phyloP scores from a whole-genome alignment of 306 rosid species.

The Cucumis melo region DNA sequence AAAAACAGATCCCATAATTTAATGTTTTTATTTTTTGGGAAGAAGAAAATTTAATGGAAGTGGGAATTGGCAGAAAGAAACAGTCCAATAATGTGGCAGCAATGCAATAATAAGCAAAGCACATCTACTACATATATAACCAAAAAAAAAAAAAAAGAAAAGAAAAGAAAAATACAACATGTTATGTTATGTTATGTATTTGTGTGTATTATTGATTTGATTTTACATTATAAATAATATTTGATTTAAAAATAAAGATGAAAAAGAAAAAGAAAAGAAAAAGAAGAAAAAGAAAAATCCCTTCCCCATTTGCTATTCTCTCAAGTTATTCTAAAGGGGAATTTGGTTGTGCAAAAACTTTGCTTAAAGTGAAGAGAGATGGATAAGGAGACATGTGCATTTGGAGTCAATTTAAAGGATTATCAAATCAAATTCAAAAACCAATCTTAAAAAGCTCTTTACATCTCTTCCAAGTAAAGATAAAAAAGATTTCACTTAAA shows the following conservation, averaged over 20 bases:
- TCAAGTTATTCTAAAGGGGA: not conserved
- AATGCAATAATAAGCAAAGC: not conserved
- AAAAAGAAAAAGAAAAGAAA: not conserved
- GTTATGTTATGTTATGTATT: not conserved
- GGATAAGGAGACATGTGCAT: not conserved
- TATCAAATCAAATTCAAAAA: not conserved
- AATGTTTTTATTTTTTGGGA: not conserved
- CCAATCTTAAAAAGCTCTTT: not conserved
- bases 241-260: not conserved
- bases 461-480: not conserved
- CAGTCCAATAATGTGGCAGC: not conserved
- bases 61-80: not conserved
- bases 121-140: not conserved
- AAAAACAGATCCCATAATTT: not conserved
- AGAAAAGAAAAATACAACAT: too few relatives aligned
- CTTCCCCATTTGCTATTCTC: not conserved
- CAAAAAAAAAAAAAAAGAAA: too few relatives aligned
- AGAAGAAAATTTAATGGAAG: not conserved
- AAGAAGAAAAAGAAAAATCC: not conserved
- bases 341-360: not conserved
- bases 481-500: not conserved
- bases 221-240: not conserved
- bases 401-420: not conserved
- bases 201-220: not conserved
- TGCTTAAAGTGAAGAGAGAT: conserved; percentile 1